A percentile compares a stretch with the other conserved stretches of the same genome.
Evolutionary conservation across 2,329 filamentous ascomycete genomes (phyloP).

Genomic region (Aspergillus sojae): DNA sequence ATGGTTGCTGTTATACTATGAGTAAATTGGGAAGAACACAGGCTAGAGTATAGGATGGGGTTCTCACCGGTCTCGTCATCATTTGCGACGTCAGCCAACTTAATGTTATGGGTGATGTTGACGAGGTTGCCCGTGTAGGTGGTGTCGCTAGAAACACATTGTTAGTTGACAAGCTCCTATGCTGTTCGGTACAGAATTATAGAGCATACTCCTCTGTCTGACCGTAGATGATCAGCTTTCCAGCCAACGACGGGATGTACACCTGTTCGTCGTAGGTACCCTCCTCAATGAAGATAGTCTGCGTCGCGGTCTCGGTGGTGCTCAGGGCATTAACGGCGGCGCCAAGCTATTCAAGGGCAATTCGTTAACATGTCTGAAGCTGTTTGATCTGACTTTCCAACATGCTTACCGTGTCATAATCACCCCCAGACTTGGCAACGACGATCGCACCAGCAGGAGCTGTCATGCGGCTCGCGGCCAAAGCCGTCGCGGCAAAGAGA

Average conservation of each 20-base stretch:
- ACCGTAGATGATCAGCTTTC: conserved; percentile 60
- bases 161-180: not conserved
- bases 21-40: not conserved
- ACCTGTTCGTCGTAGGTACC: conserved; percentile 66
- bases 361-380: not conserved
- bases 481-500: conserved; percentile 19
- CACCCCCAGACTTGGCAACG: conserved; percentile 28
- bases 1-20: not conserved
- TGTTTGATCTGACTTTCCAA: not conserved
- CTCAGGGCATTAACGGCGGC: conserved; percentile 61
- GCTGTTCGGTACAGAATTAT: not conserved
- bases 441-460: conserved; percentile 27
- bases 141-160: conserved; percentile 42
- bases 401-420: conserved; percentile 23
- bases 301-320: conserved; percentile 51
- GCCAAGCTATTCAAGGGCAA: conserved; percentile 16
- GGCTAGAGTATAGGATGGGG: not conserved
- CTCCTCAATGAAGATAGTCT: conserved; percentile 65
- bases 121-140: conserved; percentile 60
- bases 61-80: conserved; percentile 26
- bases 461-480: conserved; percentile 28
- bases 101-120: conserved; percentile 48
- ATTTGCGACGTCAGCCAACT: conserved; percentile 12
- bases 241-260: conserved; percentile 52
- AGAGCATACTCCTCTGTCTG: conserved; percentile 50